Conservation (phyloP, 768 basidiomycete genomes). For the Tylopilus felleus region DNA sequence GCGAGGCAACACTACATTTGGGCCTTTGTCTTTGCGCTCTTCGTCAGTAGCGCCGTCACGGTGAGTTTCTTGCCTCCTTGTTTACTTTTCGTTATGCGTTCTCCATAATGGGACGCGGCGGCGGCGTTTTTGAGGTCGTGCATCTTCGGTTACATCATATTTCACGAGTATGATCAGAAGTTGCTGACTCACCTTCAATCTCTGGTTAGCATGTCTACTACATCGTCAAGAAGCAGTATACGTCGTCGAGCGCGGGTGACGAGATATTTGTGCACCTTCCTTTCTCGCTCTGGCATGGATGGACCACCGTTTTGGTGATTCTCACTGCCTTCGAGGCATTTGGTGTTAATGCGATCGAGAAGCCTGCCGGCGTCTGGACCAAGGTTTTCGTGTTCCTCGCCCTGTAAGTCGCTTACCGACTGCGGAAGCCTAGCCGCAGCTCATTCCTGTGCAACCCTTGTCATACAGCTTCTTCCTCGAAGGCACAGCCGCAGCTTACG, state of each 20-base stretch:
- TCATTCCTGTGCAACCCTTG: slow-evolving; percentile 4
- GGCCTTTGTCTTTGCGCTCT: slow-evolving; percentile 86
- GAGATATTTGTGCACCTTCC: slow-evolving; percentile 94
- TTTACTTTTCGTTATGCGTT: slow-evolving; percentile 9
- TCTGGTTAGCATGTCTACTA: slow-evolving; percentile 81
- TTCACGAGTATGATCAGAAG: slow-evolving; percentile 5
- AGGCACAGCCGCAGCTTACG: slow-evolving; percentile 88
- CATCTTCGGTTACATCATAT: slow-evolving; percentile 2
- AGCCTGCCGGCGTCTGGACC: slow-evolving; percentile 81
- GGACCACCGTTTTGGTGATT: slow-evolving; percentile 82
- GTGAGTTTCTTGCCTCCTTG: slow-evolving; percentile 23
- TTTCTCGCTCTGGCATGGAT: slow-evolving; percentile 94
- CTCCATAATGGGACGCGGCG: slow-evolving; percentile 10
- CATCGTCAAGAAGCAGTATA: slow-evolving; percentile 83
- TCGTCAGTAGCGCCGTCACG: slow-evolving; percentile 74
- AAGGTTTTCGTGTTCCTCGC: slow-evolving; percentile 94
- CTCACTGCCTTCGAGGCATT: slow-evolving; percentile 86
- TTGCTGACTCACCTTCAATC: slow-evolving; percentile 12
- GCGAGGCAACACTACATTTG: slow-evolving; percentile 65
- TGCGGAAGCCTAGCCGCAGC: not conserved
- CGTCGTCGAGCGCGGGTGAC: slow-evolving; percentile 59
- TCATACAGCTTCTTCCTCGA: slow-evolving; percentile 79
- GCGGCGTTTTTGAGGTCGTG: slow-evolving; percentile 1
- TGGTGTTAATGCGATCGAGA: slow-evolving; percentile 65
- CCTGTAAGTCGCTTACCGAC: slow-evolving; percentile 46